A percentile compares a stretch with the other conserved stretches of the same genome.
These are phyloP conservation scores for Peltaster fructicola DNA, from an alignment of 2,329 filamentous ascomycete genomes.

Conservation along the genomic window DNA sequence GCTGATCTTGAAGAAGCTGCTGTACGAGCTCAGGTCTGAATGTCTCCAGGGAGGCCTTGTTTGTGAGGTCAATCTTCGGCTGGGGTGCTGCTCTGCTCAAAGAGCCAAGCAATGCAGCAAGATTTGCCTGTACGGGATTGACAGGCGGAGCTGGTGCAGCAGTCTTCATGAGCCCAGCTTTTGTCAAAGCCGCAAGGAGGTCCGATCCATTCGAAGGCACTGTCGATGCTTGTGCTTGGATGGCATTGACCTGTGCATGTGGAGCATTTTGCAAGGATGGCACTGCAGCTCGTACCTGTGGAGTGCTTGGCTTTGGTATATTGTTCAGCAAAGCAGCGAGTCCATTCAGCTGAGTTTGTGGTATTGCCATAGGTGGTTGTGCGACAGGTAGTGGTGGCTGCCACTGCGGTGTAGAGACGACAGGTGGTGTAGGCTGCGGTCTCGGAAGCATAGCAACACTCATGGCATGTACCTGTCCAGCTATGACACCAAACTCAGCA, in stretches of 20 bases:
- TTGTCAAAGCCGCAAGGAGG: slow-evolving; percentile 15
- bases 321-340: slow-evolving; percentile 17
- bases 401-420: slow-evolving; percentile 13
- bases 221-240: slow-evolving; percentile 14
- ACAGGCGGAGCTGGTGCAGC: slow-evolving; percentile 6
- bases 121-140: slow-evolving; percentile 1
- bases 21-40: slow-evolving; percentile 58
- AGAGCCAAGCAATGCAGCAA: slow-evolving; percentile 3
- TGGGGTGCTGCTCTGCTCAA: slow-evolving; percentile 3
- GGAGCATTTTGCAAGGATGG: slow-evolving; percentile 14
- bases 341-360: slow-evolving; percentile 7
- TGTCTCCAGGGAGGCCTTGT: slow-evolving; percentile 15
- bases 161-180: slow-evolving; percentile 11
- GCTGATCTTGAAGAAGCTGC: slow-evolving; percentile 60
- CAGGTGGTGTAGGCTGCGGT: slow-evolving; percentile 7
- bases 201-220: slow-evolving; percentile 10
- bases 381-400: slow-evolving; percentile 9
- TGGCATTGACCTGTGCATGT: slow-evolving; percentile 15
- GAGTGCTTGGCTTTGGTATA: slow-evolving; percentile 20
- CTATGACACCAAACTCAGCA: slow-evolving; percentile 68
- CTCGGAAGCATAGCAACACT: slow-evolving; percentile 13
- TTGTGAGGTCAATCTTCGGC: slow-evolving; percentile 14
- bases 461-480: no score
- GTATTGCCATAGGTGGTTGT: slow-evolving; percentile 7
- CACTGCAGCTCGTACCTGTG: slow-evolving; percentile 17